Conservation (phyloP, 2,329 filamentous ascomycete species). For the Cercospora sp. region DNA sequence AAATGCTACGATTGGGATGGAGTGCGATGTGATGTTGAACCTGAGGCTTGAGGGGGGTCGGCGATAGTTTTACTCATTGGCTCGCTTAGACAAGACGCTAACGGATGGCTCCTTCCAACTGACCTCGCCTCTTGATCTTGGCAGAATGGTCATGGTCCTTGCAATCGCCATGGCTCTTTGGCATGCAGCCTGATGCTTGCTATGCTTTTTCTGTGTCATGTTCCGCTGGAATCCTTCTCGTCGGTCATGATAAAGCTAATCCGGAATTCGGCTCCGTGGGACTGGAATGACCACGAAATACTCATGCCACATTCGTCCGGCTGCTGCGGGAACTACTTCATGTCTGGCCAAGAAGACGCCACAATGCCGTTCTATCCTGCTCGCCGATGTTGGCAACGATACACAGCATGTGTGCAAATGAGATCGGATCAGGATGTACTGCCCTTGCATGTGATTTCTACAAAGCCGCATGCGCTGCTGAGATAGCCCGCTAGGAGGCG, state of each 20-base stretch:
- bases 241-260: background rate
- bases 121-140: background rate
- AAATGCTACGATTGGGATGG: background rate
- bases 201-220: background rate
- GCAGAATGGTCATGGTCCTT: background rate
- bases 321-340: slow-evolving; percentile 4
- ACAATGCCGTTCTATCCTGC: slow-evolving; percentile 14
- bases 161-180: background rate
- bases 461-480: background rate
- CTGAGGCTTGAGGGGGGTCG: background rate
- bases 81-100: background rate
- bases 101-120: background rate
- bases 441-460: background rate
- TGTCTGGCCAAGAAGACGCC: slow-evolving; percentile 10
- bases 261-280: background rate
- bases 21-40: background rate
- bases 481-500: background rate
- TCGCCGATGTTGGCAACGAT: background rate
- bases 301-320: slow-evolving; percentile 8
- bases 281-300: background rate
- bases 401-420: background rate
- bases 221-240: background rate
- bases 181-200: background rate
- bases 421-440: background rate
- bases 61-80: background rate